Percentiles rank a stretch among this genome's conserved stretches.
Evolutionary conservation across 148 eudicot species (phyloP).

Genomic region (Fagopyrum esculentum): DNA sequence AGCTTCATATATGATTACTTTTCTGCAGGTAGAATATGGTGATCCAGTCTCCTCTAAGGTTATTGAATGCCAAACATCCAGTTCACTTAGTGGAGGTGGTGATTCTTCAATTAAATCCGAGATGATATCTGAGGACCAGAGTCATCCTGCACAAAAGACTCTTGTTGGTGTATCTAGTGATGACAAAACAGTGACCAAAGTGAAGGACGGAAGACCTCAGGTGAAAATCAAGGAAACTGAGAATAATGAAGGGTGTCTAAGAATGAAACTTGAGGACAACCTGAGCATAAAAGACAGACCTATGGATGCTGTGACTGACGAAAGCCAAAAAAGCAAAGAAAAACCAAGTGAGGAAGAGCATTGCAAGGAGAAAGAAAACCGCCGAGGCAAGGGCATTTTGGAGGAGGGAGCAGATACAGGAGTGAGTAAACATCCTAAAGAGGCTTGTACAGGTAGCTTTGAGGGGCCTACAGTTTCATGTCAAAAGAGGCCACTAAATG

Average conservation of each 20-base stretch:
- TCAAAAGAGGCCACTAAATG: neutral
- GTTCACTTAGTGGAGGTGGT: neutral
- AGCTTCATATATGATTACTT: neutral
- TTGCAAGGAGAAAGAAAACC: neutral
- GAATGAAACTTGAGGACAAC: conserved; percentile 19
- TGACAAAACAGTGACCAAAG: conserved; percentile 15
- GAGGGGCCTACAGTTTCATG: neutral
- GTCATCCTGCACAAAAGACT: neutral
- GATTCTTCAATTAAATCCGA: conserved; percentile 5
- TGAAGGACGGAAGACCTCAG: conserved; percentile 28
- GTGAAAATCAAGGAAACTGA: conserved; percentile 13
- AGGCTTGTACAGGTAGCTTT: neutral
- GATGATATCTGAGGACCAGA: neutral
- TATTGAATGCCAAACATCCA: neutral
- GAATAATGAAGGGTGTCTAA: conserved; percentile 22
- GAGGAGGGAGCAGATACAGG: neutral
- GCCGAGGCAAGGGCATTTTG: neutral
- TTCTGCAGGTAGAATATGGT: conserved; percentile 3
- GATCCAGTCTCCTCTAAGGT: neutral
- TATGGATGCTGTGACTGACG: neutral
- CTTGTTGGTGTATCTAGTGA: neutral
- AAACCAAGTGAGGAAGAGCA: neutral
- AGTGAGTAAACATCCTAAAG: neutral
- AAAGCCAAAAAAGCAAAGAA: neutral
- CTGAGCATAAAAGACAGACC: conserved; percentile 10